Evolutionary conservation across 306 rosid genomes (phyloP), one percentile per base, ranked within the genome.

Genomic region (Canavalia gladiata): DNA sequence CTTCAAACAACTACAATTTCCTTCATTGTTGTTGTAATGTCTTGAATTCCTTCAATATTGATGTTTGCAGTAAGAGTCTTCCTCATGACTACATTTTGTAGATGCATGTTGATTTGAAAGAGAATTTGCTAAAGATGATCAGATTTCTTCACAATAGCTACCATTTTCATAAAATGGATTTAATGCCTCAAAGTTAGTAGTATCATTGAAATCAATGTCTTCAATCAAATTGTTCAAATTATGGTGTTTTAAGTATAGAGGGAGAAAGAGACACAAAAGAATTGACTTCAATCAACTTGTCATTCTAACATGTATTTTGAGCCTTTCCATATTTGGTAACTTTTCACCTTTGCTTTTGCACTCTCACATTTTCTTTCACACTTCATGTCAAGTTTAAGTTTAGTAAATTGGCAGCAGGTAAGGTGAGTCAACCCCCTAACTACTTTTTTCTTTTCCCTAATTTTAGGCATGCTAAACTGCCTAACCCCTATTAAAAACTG

Each of bases 31-130:
- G 42, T 39, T 73, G 31, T 73, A 52, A 72, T 55, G 55, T 55
- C 65, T 37, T 28, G 13, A 74, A 57, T 55, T 28, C 55, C 45
- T 43, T 60, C 43, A 31, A 41, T 60, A 60, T 33, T 42, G 33
- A 3, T 31, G 4, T 59, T 60, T 33, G 25, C 2, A 60, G 33
- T 1, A 35, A 35, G 47, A 68, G 30, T 63, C 34, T 64, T 47
- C 64, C 72, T 63, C 68, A 25, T 3, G 10, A 63, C 25, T 76
- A 45, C 51, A 63, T 59, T 45, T 70, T 58, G 37, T 29, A 41
- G 43, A 66, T 25, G 46, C 35, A 67, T 7, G 18, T 43, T 58
- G n/a, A 46, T 59, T 60, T 58, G 11, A 63, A 63, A 34, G 4
- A 63, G 8, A 49, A 25, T 49, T 49, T 49, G 12, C 35, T 49